A percentile compares a stretch with the other conserved stretches of the same genome.
phyloP scores from a whole-genome alignment of 495 filamentous ascomycete genomes.

The Talaromyces stipitatus region DNA sequence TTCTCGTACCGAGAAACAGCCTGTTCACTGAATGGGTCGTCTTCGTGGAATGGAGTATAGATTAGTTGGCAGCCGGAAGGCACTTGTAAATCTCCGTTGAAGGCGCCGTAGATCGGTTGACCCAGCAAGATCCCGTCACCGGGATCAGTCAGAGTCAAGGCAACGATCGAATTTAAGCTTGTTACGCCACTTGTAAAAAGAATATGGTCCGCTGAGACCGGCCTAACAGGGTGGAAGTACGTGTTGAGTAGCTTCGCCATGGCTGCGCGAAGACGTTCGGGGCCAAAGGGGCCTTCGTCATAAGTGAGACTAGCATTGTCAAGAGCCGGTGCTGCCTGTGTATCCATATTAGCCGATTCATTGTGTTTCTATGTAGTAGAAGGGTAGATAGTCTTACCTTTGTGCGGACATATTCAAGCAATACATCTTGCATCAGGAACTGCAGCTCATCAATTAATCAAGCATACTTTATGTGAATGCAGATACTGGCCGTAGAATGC shows the following conservation, averaged over 20 bases:
- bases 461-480: neutral
- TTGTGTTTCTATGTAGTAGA: too few relatives aligned
- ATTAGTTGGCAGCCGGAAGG: slow-evolving; percentile 26
- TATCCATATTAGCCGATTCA: too few relatives aligned
- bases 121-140: slow-evolving; percentile 45
- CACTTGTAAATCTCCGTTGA: slow-evolving; percentile 26
- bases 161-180: slow-evolving; percentile 35
- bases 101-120: slow-evolving; percentile 42
- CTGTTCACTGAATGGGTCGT: slow-evolving; percentile 35
- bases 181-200: slow-evolving; percentile 43
- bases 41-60: slow-evolving; percentile 33
- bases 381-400: neutral
- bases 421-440: slow-evolving; percentile 27
- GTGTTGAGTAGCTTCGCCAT: slow-evolving; percentile 39
- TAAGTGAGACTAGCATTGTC: slow-evolving; percentile 25
- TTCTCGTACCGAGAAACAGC: slow-evolving; percentile 35
- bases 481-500: neutral
- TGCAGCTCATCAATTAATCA: neutral
- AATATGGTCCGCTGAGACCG: slow-evolving; percentile 32
- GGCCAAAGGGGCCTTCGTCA: slow-evolving; percentile 27
- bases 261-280: slow-evolving; percentile 24
- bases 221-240: slow-evolving; percentile 29
- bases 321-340: neutral
- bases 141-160: slow-evolving; percentile 33
- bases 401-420: slow-evolving; percentile 23